A percentile compares a stretch with the other conserved stretches of the same genome.
These are phyloP conservation scores for Paragyromitra xinjiangensis DNA, from an alignment of 495 filamentous ascomycete genomes.

Conservation along the genomic window DNA sequence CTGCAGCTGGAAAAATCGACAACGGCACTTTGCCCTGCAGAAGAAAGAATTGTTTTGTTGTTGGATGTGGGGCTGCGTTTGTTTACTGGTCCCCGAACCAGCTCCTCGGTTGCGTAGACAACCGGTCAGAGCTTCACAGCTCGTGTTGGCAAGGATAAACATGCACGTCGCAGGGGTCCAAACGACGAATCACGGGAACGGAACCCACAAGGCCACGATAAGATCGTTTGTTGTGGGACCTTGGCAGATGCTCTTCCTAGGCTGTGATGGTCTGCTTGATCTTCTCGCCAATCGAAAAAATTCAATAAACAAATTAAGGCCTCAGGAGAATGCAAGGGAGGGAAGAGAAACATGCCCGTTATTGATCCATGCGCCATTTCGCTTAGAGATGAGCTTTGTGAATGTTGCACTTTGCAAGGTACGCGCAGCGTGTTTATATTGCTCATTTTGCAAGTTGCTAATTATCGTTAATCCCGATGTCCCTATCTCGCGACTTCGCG, in stretches of 20 bases:
- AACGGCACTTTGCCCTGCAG: slow-evolving; percentile 14
- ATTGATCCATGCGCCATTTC: slow-evolving; percentile 28
- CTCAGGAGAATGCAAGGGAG: not conserved
- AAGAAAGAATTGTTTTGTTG: slow-evolving; percentile 37
- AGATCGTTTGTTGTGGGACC: slow-evolving; percentile 18
- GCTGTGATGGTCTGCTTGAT: not conserved
- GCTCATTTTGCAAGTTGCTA: slow-evolving; percentile 14
- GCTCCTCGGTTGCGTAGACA: slow-evolving; percentile 46
- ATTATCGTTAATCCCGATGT: too few relatives aligned
- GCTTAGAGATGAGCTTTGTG: slow-evolving; percentile 26
- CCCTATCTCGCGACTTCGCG: not conserved
- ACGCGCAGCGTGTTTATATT: not conserved
- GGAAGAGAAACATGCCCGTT: not conserved
- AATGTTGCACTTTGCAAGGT: slow-evolving; percentile 11
- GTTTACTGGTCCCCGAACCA: slow-evolving; percentile 37
- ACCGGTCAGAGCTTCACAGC: slow-evolving; percentile 34
- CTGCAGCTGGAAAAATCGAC: slow-evolving; percentile 10
- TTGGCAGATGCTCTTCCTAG: slow-evolving; percentile 10
- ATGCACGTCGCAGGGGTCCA: not conserved
- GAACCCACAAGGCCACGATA: slow-evolving; percentile 17
- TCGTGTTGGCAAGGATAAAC: slow-evolving; percentile 27
- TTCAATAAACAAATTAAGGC: slow-evolving; percentile 11
- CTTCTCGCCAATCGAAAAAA: slow-evolving; percentile 27
- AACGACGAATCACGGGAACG: slow-evolving; percentile 38
- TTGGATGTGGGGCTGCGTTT: slow-evolving; percentile 31